Conservation (phyloP, 2,329 filamentous ascomycete genomes). For the Ceratocystis alfenasii region DNA sequence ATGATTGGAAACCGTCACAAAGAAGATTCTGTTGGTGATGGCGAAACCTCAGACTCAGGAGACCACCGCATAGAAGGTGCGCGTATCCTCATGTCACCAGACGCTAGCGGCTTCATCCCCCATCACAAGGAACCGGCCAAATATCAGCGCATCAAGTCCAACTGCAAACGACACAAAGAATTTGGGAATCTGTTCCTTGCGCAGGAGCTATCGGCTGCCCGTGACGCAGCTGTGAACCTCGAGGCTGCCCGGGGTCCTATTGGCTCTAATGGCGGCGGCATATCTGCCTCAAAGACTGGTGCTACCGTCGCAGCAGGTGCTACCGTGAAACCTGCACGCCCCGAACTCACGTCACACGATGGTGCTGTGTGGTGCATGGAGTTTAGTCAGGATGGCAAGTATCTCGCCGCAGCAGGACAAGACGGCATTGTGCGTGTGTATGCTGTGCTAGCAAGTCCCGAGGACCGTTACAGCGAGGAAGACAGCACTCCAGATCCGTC, state of each 20-base stretch:
- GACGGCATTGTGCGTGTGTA: conserved; percentile 79
- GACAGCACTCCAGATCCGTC: conserved; percentile 45
- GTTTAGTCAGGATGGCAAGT: conserved; percentile 85
- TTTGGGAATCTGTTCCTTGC: conserved; percentile 85
- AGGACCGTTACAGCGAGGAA: conserved; percentile 66
- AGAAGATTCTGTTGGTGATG: conserved; percentile 36
- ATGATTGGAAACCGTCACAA: conserved; percentile 38
- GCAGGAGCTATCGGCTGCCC: conserved; percentile 56
- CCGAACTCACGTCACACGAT: conserved; percentile 31
- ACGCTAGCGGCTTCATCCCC: conserved; percentile 59
- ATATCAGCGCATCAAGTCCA: conserved; percentile 74
- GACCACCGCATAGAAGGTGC: conserved; percentile 62
- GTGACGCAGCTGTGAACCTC: conserved; percentile 26
- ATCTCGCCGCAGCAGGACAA: conserved; percentile 82
- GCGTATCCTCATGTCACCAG: conserved; percentile 49
- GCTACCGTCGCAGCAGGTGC: conserved; percentile 24
- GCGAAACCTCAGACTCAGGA: conserved; percentile 67
- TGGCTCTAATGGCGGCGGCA: not conserved
- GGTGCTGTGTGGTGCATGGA: conserved; percentile 84
- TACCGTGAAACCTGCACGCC: conserved; percentile 11
- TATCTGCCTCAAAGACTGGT: conserved; percentile 27
- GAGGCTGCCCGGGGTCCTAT: not conserved
- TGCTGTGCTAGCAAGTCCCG: conserved; percentile 70
- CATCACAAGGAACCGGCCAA: conserved; percentile 77
- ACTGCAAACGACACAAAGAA: conserved; percentile 68